Evolutionary conservation across 2,329 filamentous ascomycete genomes (phyloP).

Genomic region (Neophaeococcomyces aloes): DNA sequence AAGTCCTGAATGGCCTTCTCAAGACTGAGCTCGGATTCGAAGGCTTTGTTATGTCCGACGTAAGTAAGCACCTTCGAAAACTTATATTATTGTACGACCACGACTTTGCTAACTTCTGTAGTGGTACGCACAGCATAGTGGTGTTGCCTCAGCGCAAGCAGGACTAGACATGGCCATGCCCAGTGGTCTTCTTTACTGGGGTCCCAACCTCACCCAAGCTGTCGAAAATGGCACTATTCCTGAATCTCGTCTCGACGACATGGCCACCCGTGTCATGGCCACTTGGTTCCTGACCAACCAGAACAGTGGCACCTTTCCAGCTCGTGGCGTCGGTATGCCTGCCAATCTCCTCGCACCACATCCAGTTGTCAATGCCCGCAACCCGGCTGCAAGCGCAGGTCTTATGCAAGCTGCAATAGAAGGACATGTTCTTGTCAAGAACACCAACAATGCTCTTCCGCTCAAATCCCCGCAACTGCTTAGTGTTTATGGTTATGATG

Average conservation of each 20-base stretch:
- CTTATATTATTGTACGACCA: too few species aligned
- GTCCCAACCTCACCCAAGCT: conserved; percentile 28
- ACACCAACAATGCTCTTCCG: conserved; percentile 40
- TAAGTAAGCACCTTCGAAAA: too few species aligned
- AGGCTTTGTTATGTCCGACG: conserved; percentile 77
- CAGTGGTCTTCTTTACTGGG: conserved; percentile 48
- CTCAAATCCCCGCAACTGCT: conserved; percentile 38
- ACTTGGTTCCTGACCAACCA: conserved; percentile 37
- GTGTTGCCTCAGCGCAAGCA: conserved; percentile 31
- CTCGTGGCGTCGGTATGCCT: conserved; percentile 34
- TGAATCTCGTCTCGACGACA: conserved; percentile 35
- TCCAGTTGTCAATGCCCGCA: conserved; percentile 7
- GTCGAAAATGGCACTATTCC: conserved; percentile 32
- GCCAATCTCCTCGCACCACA: conserved; percentile 4
- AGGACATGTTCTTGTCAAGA: conserved; percentile 40
- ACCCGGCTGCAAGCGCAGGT: conserved; percentile 5
- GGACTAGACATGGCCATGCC: conserved; percentile 52
- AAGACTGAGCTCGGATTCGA: conserved; percentile 72
- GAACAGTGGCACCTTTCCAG: conserved; percentile 40
- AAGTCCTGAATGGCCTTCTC: conserved; percentile 56
- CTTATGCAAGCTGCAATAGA: conserved; percentile 13
- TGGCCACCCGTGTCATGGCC: conserved; percentile 37
- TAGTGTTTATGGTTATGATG: conserved; percentile 41
- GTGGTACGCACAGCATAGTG: conserved; percentile 37
- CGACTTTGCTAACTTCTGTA: too few species aligned